Base-by-base conservation (phyloP, 768 basidiomycete species). In the Naganishia vaughanmartiniae region DNA sequence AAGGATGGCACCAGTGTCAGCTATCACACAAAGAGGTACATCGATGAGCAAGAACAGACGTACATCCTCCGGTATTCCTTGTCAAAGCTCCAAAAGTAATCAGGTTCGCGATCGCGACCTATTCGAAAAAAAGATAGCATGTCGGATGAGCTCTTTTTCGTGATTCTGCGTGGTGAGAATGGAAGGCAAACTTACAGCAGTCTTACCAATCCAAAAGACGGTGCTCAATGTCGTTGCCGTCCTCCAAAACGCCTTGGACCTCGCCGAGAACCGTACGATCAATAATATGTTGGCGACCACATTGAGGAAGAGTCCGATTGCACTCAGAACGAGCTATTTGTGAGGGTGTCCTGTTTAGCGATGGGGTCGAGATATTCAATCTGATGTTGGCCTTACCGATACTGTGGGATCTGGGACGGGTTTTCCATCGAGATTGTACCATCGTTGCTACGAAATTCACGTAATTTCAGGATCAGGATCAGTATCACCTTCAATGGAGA, bases 251-350 rank as follows among this genome's bases (percentile, higher is more conserved):
- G 56, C 42, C 9, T 45, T 55, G 0, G 56, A 68, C 19, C 67
- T 73, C 2, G 73, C 66, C 5, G 81, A 79, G 71, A 83, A 83
- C 14, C 82, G 76, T 14, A 79, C 60, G 39, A 83, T 68, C 31
- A 83, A 73, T 17, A 82, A 67, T 5, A 71, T 73, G 65, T 83
- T 82, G 21, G 82, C 82, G 19, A 80, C 28, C 45, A 82, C 54
- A 66, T 81, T 81, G 42, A 81, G 72, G 19, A 71, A 74, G 15
- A 82, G 74, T 21, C 77, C 76, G 39, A 79, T 57, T 7, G 65
- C 76, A 5, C 78, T 80, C 0, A 79, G 67, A 53, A 63, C 65
- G 2, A 78, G 54, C 63, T 66, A 21, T 1, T 12, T 12, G n/a
- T 4, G 17, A 21, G 30, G 19, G 36, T 54, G 4, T 31, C 53